A percentile compares a stretch with the other conserved stretches of the same genome.
Conservation (phyloP, 108 stramenopile species). For the Nitzschia putrida region DNA sequence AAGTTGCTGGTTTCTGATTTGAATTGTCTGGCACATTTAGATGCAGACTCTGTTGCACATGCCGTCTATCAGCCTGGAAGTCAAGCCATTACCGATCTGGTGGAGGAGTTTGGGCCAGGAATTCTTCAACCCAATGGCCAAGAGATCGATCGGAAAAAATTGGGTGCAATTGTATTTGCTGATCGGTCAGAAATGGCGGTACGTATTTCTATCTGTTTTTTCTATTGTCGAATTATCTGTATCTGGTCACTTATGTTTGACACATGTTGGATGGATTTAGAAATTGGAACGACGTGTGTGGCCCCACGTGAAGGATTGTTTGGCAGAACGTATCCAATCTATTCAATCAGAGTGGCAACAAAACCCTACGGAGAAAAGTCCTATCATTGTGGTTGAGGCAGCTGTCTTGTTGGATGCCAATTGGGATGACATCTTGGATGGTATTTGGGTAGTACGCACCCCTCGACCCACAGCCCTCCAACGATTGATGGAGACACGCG, state of each 20-base stretch:
- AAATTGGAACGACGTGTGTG: constrained; percentile 78
- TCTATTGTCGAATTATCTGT: too few relatives aligned
- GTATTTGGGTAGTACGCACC: constrained; percentile 70
- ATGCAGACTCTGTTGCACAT: constrained; percentile 81
- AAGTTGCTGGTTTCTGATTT: constrained; percentile 61
- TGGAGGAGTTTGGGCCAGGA: constrained; percentile 57
- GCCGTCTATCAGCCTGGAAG: constrained; percentile 70
- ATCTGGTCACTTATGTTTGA: neutral
- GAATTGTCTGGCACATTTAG: constrained; percentile 56
- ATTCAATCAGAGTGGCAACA: constrained; percentile 32
- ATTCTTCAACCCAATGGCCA: constrained; percentile 39
- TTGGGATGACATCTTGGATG: constrained; percentile 83
- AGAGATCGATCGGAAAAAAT: constrained; percentile 59
- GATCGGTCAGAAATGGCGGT: constrained; percentile 64
- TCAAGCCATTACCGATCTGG: constrained; percentile 55
- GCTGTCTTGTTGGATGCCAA: constrained; percentile 77
- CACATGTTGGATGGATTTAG: constrained; percentile 12
- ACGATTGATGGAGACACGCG: constrained; percentile 61
- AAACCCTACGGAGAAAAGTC: neutral
- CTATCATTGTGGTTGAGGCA: constrained; percentile 71
- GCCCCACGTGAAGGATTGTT: constrained; percentile 67
- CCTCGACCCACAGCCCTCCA: constrained; percentile 48
- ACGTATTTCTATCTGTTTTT: neutral
- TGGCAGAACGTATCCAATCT: constrained; percentile 52
- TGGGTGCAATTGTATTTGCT: constrained; percentile 78